Evolutionary conservation across 192 early-diverging fungal genomes (phyloP), one percentile per base, ranked within the genome.

Genomic region (Gamsiella multidivaricata): DNA sequence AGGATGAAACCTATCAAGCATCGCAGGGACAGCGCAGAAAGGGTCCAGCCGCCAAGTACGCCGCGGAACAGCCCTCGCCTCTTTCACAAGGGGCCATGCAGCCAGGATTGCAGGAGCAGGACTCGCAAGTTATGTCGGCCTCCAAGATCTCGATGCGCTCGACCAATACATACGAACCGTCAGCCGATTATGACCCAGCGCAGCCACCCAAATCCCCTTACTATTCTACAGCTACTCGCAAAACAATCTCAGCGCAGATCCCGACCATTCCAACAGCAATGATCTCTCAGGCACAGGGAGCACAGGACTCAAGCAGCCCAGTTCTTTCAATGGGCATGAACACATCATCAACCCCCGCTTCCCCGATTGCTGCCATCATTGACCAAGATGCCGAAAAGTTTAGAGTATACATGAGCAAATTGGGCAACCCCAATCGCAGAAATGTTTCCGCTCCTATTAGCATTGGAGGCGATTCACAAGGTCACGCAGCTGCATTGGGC

Each of bases 381-480:
- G 74, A 78, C 32, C 74, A 78, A 22, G 74, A 78, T 32, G 65
- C 74, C 5, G 74, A 78, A 31, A 78, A 78, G 39, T 78, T 78
- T 28, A 63, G 61, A 37, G 31, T 62, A 10, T 78, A 61, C 34
- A 78, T 78, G 74, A 78, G 54, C 65, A 78, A 69, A 25, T 29
- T 69, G 23, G 42, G 34, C 46, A 62, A 37, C 39, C 47, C 65
- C 7, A 58, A 32, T 5, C 74, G 65, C 20, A 61, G 37, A 31
- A 64, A 64, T 22, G 45, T 66, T 9, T 67, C 65, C 36, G 51
- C 73, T 1, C 65, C 73, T 12, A 76, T 72, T 22, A 60, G 64
- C 3, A 12, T 61, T 41, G 43, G 25, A 0, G 26, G 31, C 9
- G 64, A 68, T 20, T 12, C 26, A 3, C 43, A 45, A 2, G 73